Evolutionary conservation across 805 yeast species (phyloP).

Genomic region (Zygosaccharomyces siamensis): DNA sequence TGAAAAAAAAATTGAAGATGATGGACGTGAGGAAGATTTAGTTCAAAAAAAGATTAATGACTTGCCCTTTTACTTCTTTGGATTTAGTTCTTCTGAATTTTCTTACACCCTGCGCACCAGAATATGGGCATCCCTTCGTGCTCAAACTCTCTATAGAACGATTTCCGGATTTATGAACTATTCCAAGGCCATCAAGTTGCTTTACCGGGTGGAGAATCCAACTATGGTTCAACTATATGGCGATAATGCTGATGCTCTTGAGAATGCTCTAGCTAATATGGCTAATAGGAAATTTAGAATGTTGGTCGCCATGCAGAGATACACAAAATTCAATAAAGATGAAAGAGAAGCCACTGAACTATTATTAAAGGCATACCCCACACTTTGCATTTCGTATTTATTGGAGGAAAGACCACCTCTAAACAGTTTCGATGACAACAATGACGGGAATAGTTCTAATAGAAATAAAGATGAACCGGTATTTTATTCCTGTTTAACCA

Average conservation of each 20-base stretch:
- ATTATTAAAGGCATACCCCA: constrained; percentile 69
- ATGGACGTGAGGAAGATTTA: constrained; percentile 16
- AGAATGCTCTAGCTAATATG: constrained; percentile 62
- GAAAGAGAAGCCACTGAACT: constrained; percentile 67
- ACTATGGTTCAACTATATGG: constrained; percentile 44
- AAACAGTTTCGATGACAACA: constrained; percentile 7
- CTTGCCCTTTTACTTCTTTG: constrained; percentile 65
- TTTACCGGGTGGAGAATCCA: constrained; percentile 63
- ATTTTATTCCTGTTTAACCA: constrained; percentile 64
- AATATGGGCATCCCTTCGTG: constrained; percentile 80
- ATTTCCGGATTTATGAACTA: constrained; percentile 82
- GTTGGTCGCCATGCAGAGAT: constrained; percentile 84
- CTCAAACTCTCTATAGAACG: constrained; percentile 81
- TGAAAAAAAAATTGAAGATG: neutral
- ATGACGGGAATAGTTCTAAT: constrained; percentile 1
- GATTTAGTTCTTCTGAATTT: constrained; percentile 63
- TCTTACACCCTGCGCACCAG: constrained; percentile 66
- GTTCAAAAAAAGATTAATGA: constrained; percentile 48
- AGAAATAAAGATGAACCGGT: constrained; percentile 23
- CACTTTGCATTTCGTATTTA: constrained; percentile 50
- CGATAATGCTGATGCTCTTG: constrained; percentile 51
- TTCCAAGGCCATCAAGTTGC: constrained; percentile 61
- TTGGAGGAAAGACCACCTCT: constrained; percentile 38
- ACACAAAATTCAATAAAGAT: constrained; percentile 54
- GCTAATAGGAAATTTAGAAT: constrained; percentile 76